Conservation (phyloP, 179 eudicot genomes). For the Beta macrorhiza region DNA sequence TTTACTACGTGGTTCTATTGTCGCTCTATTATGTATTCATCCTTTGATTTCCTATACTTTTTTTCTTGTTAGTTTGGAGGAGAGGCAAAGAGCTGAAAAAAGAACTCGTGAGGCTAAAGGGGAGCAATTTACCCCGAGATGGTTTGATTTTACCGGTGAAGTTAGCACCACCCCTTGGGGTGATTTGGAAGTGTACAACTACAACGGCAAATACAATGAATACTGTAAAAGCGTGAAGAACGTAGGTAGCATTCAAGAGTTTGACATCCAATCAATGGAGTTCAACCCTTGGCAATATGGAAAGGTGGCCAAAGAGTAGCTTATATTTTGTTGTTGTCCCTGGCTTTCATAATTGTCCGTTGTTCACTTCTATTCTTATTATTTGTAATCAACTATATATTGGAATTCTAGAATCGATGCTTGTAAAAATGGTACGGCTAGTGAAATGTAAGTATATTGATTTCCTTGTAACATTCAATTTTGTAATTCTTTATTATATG, state of each 20-base stretch:
- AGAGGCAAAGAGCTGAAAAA: conserved; percentile 52
- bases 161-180: conserved; percentile 52
- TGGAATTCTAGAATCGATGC: background rate
- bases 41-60: background rate
- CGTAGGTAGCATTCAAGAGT: conserved; percentile 18
- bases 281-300: conserved; percentile 49
- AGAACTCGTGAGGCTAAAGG: conserved; percentile 45
- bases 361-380: background rate
- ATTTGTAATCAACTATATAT: background rate
- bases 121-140: conserved; percentile 36
- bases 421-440: background rate
- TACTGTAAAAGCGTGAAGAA: conserved; percentile 29
- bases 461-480: too few relatives aligned
- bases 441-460: too few relatives aligned
- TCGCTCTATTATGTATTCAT: background rate
- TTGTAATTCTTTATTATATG: too few relatives aligned
- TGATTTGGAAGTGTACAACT: conserved; percentile 45
- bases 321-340: background rate
- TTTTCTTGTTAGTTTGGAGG: conserved; percentile 42
- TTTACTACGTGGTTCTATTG: background rate
- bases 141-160: conserved; percentile 46
- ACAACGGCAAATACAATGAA: conserved; percentile 38
- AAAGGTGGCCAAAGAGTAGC: conserved; percentile 4
- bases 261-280: conserved; percentile 34
- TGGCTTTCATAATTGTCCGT: background rate